Base-by-base conservation (phyloP, 257 asterid genomes). In the Capsicum chinense region DNA sequence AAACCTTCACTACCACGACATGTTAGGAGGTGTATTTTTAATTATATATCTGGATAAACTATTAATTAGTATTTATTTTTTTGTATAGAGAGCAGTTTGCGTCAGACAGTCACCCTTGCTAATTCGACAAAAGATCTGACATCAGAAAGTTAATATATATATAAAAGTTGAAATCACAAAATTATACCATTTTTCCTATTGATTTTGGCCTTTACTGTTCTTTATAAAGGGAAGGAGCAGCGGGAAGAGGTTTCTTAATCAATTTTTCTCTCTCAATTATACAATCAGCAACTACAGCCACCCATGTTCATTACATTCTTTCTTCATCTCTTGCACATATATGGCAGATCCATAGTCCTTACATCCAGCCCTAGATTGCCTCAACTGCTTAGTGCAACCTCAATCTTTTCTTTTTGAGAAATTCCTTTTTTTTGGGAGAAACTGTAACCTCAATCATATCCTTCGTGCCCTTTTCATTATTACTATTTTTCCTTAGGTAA, bases 301-400 rank as follows among this genome's bases (percentile, higher is more conserved):
- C 17, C 62, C 62, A 74, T 21, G 81, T 52, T 47, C 10, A 73
- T 48, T 47, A 73, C 59, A n/a, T 48, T 48, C 42, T 48, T 73
- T 48, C 37, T 73, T 15, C 69, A 9, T 21, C 16, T 70, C 14
- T 70, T 73, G 59, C 11, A 44, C 58, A 47, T 71, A 19, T 44
- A 71, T 10, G n/a, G 37, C 47, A n/a, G 58, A 47, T 44, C 57
- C 58, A 47, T 47, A 69, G 79, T 42, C 56, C 56, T 69, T 42
- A 70, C 14, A 33, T 70, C 79, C 2, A 39, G 79, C 58, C 16
- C 37, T 47, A 71, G 79, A 57, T 48, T 71, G 17, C 58, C 79
- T 47, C 16, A n/a, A 50, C 79, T 71, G 37, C 79, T 71, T 71
- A 44, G 37, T 44, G 57, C 57, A 44, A 71, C 57, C 79, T 71